Evolutionary conservation across 2,329 filamentous ascomycete genomes (phyloP), one percentile per base, ranked within the genome.

Genomic region (Aspergillus puulaauensis): DNA sequence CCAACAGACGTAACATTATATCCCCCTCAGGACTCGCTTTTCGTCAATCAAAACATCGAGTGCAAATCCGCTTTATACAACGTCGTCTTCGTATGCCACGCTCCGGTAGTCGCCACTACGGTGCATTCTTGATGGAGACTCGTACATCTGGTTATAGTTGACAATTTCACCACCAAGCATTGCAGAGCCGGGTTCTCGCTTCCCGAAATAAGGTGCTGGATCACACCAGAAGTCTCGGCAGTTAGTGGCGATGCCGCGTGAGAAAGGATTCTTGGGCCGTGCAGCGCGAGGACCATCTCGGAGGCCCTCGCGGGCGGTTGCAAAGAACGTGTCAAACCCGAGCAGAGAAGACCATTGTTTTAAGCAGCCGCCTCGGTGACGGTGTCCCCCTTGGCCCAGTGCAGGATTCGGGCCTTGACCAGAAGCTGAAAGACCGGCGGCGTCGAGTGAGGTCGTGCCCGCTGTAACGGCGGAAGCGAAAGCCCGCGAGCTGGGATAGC

Each of bases 151-250:
- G 19, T 90, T 90, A 74, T 97, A 99, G 76, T 97, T 91, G 47
- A 99, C 85, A 40, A 83, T 79, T 67, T 90, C 83, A 2, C 95
- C 93, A 14, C 87, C 90, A 7, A 99, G 77, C 72, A 92, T 78
- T 0, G 90, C 92, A 44, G 82, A 82, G 12, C 93, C 93, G 51
- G 85, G 88, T 67, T 90, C 86, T 57, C 89, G 83, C 66, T 82
- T 85, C 11, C 89, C 86, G 71, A 96, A 93, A 17, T 96, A 74
- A 0, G 93, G 90, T 2, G 90, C 88, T 2, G 90, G 86, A 71
- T 98, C 95, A 68, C 90, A 93, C 91, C 93, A 98, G 73, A 99
- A 99, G 75, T 99, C 96, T 64, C 86, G 89, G 76, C 95, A 99
- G 71, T 99, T 99, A 58, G 87, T 84, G n/a, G 96, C 66, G 40